A percentile compares a stretch with the other conserved stretches of the same genome.
phyloP scores from a whole-genome alignment of 805 yeast species.

The Priceomyces melissophilus region DNA sequence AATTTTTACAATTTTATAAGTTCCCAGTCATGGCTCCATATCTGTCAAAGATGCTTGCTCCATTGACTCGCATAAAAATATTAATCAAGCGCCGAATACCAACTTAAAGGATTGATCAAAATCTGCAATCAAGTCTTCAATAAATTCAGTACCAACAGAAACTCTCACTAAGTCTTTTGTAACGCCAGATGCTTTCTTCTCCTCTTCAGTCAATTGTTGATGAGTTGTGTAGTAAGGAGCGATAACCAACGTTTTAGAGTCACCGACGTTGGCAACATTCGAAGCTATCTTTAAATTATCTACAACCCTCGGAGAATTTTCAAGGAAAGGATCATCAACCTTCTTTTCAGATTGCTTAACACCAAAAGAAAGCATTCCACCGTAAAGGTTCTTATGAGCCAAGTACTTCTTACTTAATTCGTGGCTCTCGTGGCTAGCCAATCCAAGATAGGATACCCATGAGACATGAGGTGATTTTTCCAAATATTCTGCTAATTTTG shows the following conservation, averaged over 20 bases:
- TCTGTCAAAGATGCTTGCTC: too few species aligned
- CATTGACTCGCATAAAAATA: too few species aligned
- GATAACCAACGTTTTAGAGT: constrained; percentile 89
- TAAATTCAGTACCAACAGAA: constrained; percentile 86
- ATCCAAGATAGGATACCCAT: constrained; percentile 93
- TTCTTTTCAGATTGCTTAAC: constrained; percentile 60
- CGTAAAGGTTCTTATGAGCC: constrained; percentile 51
- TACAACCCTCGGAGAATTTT: constrained; percentile 79
- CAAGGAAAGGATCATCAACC: constrained; percentile 59
- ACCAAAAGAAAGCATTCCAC: constrained; percentile 87
- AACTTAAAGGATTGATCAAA: constrained; percentile 78
- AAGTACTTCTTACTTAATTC: constrained; percentile 81
- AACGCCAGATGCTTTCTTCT: constrained; percentile 81
- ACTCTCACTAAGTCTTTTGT: constrained; percentile 85
- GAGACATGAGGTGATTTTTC: constrained; percentile 70
- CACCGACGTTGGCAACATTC: constrained; percentile 96
- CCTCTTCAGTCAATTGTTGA: constrained; percentile 81
- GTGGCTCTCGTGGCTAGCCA: constrained; percentile 74
- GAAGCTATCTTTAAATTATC: constrained; percentile 83
- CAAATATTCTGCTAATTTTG: constrained; percentile 73
- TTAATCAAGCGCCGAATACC: constrained; percentile 36
- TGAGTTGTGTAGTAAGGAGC: constrained; percentile 97
- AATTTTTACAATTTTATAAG: too few species aligned
- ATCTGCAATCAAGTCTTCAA: constrained; percentile 87
- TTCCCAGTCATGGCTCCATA: too few species aligned